Percentiles rank a stretch among this genome's conserved stretches.
Evolutionary conservation across 176 grass and related monocot genomes (phyloP).

Genomic region (Oryza nivara): DNA sequence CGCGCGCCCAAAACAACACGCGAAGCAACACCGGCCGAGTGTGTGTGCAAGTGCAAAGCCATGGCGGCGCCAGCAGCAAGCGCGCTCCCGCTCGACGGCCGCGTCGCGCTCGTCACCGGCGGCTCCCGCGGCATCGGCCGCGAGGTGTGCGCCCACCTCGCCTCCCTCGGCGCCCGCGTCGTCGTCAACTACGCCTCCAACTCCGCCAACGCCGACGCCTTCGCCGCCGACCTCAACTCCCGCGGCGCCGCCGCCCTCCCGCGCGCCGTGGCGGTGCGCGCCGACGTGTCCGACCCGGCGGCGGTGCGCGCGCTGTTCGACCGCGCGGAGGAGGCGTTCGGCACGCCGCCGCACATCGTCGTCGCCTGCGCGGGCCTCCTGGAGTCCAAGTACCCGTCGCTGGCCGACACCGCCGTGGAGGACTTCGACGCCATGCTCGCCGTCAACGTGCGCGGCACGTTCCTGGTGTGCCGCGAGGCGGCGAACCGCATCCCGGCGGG

Average conservation of each 20-base stretch:
- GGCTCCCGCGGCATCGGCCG: conserved; percentile 73
- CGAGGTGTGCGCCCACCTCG: conserved; percentile 60
- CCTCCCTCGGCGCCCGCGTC: conserved; percentile 65
- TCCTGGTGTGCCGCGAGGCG: conserved; percentile 70
- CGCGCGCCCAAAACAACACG: too few relatives aligned
- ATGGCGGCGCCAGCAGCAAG: not conserved
- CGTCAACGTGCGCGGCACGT: conserved; percentile 66
- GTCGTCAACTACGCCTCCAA: conserved; percentile 67
- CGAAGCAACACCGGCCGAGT: not conserved
- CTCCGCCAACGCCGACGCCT: conserved; percentile 49
- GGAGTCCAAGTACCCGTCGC: conserved; percentile 53
- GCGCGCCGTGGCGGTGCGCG: conserved; percentile 22
- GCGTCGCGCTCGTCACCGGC: conserved; percentile 67
- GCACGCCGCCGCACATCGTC: conserved; percentile 52
- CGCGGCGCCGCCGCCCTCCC: not conserved
- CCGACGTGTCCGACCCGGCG: conserved; percentile 57
- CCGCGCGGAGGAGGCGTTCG: conserved; percentile 61
- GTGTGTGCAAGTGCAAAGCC: too few relatives aligned
- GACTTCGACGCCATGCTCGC: conserved; percentile 68
- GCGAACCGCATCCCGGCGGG: conserved; percentile 25
- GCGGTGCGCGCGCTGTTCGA: conserved; percentile 68
- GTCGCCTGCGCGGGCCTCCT: conserved; percentile 63
- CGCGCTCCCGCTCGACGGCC: conserved; percentile 51
- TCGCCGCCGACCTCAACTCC: conserved; percentile 57
- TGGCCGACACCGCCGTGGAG: conserved; percentile 63